A percentile compares a stretch with the other conserved stretches of the same genome.
Conservation (phyloP, 2,329 filamentous ascomycete species). For the Podosphaera leucotricha region DNA sequence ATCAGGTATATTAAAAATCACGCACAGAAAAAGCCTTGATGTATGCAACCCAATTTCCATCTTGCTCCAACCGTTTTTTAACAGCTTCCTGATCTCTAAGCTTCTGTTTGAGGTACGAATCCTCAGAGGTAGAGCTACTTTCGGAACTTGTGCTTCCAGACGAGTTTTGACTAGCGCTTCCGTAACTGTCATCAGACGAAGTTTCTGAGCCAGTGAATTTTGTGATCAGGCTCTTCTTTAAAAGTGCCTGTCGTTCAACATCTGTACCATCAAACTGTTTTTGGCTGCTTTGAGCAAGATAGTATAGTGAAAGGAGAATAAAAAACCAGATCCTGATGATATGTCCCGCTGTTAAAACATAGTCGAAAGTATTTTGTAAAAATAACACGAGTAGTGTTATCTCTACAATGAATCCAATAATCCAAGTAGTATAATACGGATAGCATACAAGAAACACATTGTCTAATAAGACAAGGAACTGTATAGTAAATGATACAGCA, state of each 20-base stretch:
- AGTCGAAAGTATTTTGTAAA: conserved; percentile 9
- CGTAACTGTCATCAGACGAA: conserved; percentile 7
- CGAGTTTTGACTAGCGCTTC: conserved; percentile 8
- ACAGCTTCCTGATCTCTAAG: conserved; percentile 32
- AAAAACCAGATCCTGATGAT: conserved; percentile 14
- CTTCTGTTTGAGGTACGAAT: conserved; percentile 29
- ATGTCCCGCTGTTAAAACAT: conserved; percentile 9
- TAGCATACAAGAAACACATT: conserved; percentile 31
- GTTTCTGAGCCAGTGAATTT: conserved; percentile 10
- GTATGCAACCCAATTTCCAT: conserved; percentile 58
- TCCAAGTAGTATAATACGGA: conserved; percentile 38
- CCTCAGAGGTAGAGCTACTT: conserved; percentile 21
- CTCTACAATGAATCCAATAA: conserved; percentile 33
- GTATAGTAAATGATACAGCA: conserved; percentile 37
- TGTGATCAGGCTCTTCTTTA: conserved; percentile 21
- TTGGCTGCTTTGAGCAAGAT: conserved; percentile 10
- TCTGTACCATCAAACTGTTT: conserved; percentile 20
- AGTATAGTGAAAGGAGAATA: conserved; percentile 16
- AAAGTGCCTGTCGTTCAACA: conserved; percentile 33
- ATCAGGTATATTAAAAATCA: neutral
- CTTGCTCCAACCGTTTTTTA: conserved; percentile 45
- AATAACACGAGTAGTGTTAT: conserved; percentile 20
- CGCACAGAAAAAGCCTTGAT: conserved; percentile 42
- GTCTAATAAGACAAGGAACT: conserved; percentile 30
- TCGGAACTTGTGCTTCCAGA: conserved; percentile 6